A percentile compares a stretch with the other conserved stretches of the same genome.
phyloP scores from a whole-genome alignment of 352 stramenopile species.

The Peronosclerospora sorghi region DNA sequence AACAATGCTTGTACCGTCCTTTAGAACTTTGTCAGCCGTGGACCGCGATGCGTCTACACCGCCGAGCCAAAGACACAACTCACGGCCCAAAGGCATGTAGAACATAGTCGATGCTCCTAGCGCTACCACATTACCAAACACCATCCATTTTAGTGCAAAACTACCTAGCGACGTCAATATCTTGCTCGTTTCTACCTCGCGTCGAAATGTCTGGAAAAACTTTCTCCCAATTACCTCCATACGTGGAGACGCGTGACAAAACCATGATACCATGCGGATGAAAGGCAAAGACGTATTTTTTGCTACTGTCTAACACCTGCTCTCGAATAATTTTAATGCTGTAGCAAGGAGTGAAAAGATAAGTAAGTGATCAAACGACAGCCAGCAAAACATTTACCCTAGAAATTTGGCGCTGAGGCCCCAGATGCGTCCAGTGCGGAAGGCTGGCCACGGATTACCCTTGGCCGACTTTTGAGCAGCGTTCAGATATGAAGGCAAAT shows the following conservation, averaged over 20 bases:
- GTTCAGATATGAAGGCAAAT: conserved; percentile 54
- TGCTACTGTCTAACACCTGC: conserved; percentile 39
- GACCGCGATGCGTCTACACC: conserved; percentile 63
- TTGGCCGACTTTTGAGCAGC: conserved; percentile 40
- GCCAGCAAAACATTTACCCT: conserved; percentile 3
- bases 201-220: conserved; percentile 49
- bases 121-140: conserved; percentile 13
- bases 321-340: conserved; percentile 54
- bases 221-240: conserved; percentile 60
- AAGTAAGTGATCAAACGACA: conserved; percentile 2
- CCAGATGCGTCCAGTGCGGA: conserved; percentile 40
- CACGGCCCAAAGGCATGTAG: conserved; percentile 47
- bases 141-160: conserved; percentile 1
- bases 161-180: not conserved
- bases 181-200: conserved; percentile 17
- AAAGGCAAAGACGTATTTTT: conserved; percentile 70
- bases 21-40: conserved; percentile 64
- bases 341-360: not conserved
- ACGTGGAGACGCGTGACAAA: conserved; percentile 53
- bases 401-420: conserved; percentile 39
- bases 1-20: conserved; percentile 48
- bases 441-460: conserved; percentile 37
- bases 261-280: conserved; percentile 72
- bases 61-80: conserved; percentile 60
- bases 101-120: conserved; percentile 63